Evolutionary conservation across 2,329 filamentous ascomycete species (phyloP).

Genomic region (Sclerotiophoma versabilis): DNA sequence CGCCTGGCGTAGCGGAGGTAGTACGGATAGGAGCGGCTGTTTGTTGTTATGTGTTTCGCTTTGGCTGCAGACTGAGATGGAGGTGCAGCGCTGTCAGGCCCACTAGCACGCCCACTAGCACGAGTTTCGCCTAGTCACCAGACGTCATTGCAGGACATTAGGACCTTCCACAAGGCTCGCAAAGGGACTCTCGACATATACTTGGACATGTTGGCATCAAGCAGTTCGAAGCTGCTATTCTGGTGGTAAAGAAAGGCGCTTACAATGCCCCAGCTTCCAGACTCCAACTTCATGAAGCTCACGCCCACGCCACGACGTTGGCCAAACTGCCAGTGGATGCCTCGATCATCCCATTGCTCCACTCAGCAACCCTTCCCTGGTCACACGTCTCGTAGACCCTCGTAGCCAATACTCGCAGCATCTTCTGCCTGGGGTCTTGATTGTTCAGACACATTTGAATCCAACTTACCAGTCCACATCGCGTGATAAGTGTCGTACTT

Average conservation of each 20-base stretch:
- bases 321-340: constrained; percentile 17
- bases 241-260: constrained; percentile 10
- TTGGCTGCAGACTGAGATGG: constrained; percentile 7
- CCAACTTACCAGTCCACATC: constrained; percentile 79
- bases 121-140: not conserved
- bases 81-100: constrained; percentile 13
- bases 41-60: constrained; percentile 31
- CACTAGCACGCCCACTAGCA: constrained; percentile 1
- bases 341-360: constrained; percentile 62
- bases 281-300: not conserved
- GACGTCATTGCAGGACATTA: constrained; percentile 11
- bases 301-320: constrained; percentile 13
- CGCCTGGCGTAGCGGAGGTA: constrained; percentile 10
- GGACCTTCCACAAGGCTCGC: too few species aligned
- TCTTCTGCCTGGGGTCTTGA: constrained; percentile 57
- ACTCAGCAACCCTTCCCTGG: constrained; percentile 67
- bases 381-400: constrained; percentile 72
- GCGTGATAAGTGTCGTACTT: constrained; percentile 80
- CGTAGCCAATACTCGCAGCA: constrained; percentile 63
- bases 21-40: constrained; percentile 28
- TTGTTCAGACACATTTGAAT: constrained; percentile 66
- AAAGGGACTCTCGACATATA: not conserved
- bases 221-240: not conserved
- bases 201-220: not conserved
- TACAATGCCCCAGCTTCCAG: constrained; percentile 11